Evolutionary conservation across 2,329 filamentous ascomycete species (phyloP), one percentile per base, ranked within the genome.

Genomic region (Epichloe gansuensis): DNA sequence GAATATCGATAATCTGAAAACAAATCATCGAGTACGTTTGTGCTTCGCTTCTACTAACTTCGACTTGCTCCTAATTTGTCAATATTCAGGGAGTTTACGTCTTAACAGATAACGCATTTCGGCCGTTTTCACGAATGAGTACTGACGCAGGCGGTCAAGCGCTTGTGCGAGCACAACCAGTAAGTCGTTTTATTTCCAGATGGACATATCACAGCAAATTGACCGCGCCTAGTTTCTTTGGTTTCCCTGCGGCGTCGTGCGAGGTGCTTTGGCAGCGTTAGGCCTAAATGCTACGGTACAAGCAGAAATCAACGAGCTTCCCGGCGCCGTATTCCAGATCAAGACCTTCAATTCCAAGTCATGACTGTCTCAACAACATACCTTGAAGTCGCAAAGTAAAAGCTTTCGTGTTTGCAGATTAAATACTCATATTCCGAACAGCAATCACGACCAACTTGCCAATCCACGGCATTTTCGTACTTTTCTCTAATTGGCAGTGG

Each of bases 1-100:
- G 71, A 94, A 97, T 68, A 88, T 98, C 64, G 93, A 98, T 70
- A 98, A 98, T 67, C 77, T 98, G 46, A 98, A 98, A 72, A 98
- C 93, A 8, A 98, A 98, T 65, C 93, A 98, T 67, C 77, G 93
- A 61, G 86, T 89, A 72, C 17, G 75, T 35, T 34, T 37, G 42
- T n/a, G 25, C 39, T 35, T 37, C 28, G 6, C 13, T 37, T 44
- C 35, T 6, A 5, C 12, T 17, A 37, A 7, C 12, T 9, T 34
- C 7, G 51, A 49, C 15, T 46, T n/a, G n/a, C 37, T 34, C 6
- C 37, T 49, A n/a, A 49, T 34, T 8, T 5, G 9, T 49, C n/a
- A 37, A 37, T 21, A 15, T 34, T 17, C 54, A 88, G 83, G 93
- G 93, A 49, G 90, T 97, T 60, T 98, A 96, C 68, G 93, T 98